phyloP scores from a whole-genome alignment of 345 rosid species.

The Draba incana region DNA sequence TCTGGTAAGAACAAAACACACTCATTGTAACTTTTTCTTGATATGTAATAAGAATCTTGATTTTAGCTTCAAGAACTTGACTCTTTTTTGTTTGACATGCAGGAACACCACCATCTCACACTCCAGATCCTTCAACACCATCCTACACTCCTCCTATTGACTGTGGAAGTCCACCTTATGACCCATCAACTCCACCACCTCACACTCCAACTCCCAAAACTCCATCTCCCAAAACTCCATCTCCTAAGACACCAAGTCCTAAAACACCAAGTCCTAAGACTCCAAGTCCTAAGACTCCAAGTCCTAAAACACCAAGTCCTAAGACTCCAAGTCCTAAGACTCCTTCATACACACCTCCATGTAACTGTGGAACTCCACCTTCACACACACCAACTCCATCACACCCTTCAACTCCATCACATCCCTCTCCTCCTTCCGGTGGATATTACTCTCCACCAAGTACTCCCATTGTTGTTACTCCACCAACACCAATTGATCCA shows the following conservation, averaged over 20 bases:
- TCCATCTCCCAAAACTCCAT: slow-evolving; percentile 26
- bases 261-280: slow-evolving; percentile 42
- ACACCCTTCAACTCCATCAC: slow-evolving; percentile 50
- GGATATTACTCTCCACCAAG: slow-evolving; percentile 63
- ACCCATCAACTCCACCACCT: slow-evolving; percentile 48
- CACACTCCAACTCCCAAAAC: slow-evolving; percentile 30
- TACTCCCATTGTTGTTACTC: slow-evolving; percentile 50
- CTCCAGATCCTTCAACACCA: slow-evolving; percentile 38
- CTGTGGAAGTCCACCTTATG: slow-evolving; percentile 43
- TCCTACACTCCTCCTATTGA: slow-evolving; percentile 39
- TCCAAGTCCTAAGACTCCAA: slow-evolving; percentile 31
- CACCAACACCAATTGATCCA: slow-evolving; percentile 59
- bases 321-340: slow-evolving; percentile 36
- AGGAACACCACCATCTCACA: slow-evolving; percentile 52
- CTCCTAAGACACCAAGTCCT: slow-evolving; percentile 43
- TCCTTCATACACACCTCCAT: slow-evolving; percentile 37
- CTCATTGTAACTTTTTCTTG: neutral
- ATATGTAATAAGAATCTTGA: slow-evolving; percentile 15
- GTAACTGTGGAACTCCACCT: neutral
- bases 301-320: slow-evolving; percentile 29
- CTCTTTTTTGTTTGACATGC: slow-evolving; percentile 29
- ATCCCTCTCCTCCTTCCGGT: slow-evolving; percentile 51
- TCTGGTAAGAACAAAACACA: slow-evolving; percentile 23
- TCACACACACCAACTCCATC: slow-evolving; percentile 50
- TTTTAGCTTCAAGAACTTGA: slow-evolving; percentile 7